phyloP scores from a whole-genome alignment of 2,329 filamentous ascomycete species.

The Pseudohalonectria lignicola region DNA sequence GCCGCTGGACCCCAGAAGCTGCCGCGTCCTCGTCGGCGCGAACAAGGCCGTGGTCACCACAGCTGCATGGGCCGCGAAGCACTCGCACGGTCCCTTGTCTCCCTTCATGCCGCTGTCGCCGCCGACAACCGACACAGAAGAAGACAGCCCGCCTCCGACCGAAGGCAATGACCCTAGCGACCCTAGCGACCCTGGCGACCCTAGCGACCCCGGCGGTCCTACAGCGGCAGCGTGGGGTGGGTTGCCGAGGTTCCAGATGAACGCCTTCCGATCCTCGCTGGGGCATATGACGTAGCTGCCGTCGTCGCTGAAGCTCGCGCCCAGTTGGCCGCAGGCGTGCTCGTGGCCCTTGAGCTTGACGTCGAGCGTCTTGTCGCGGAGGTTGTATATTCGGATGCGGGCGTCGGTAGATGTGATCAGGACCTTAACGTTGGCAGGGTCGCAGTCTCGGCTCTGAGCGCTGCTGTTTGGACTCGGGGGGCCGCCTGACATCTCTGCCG shows the following conservation, averaged over 20 bases:
- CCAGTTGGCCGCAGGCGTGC: slow-evolving; percentile 83
- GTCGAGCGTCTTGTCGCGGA: slow-evolving; percentile 74
- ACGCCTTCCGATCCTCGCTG: slow-evolving; percentile 81
- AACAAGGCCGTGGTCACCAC: slow-evolving; percentile 85
- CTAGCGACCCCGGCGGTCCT: neutral
- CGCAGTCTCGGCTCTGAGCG: slow-evolving; percentile 4
- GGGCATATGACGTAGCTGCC: slow-evolving; percentile 80
- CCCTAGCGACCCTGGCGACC: too few relatives aligned
- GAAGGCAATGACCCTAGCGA: too few relatives aligned
- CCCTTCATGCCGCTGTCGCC: slow-evolving; percentile 20
- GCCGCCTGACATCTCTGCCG: slow-evolving; percentile 18
- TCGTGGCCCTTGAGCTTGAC: slow-evolving; percentile 87
- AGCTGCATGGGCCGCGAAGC: slow-evolving; percentile 80
- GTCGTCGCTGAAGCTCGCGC: slow-evolving; percentile 80
- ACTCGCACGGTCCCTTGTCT: slow-evolving; percentile 78
- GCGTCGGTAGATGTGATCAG: slow-evolving; percentile 94
- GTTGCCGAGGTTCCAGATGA: slow-evolving; percentile 70
- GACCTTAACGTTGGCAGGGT: slow-evolving; percentile 47
- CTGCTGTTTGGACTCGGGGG: slow-evolving; percentile 8
- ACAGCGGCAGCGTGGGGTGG: slow-evolving; percentile 29
- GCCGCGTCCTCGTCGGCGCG: slow-evolving; percentile 67
- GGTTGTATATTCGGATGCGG: slow-evolving; percentile 77
- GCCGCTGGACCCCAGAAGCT: slow-evolving; percentile 67
- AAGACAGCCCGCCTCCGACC: too few relatives aligned
- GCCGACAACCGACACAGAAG: too few relatives aligned